Conservation (phyloP, 441 rosid genomes). For the Croton laevigatus region DNA sequence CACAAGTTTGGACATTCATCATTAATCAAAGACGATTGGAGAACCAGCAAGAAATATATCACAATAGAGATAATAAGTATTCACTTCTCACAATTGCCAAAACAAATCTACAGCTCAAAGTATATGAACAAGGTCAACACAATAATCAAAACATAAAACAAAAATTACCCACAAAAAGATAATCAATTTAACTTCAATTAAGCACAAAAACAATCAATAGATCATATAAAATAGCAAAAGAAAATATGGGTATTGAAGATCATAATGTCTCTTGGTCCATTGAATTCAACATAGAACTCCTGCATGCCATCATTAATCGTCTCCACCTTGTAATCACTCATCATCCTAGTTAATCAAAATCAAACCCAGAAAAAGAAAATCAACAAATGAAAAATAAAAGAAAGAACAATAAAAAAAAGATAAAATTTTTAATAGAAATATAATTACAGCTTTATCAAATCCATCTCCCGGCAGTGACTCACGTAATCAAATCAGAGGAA, state of each 20-base stretch:
- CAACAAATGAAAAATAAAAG: background rate
- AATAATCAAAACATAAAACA: conserved; percentile 12
- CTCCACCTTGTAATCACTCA: conserved; percentile 79
- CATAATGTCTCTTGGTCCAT: conserved; percentile 78
- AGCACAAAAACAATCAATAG: background rate
- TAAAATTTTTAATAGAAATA: background rate
- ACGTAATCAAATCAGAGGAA: no score
- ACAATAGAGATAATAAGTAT: background rate
- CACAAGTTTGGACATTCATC: background rate
- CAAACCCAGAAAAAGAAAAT: conserved; percentile 16
- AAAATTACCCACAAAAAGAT: conserved; percentile 24
- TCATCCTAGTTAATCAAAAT: conserved; percentile 50
- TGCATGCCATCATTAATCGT: conserved; percentile 64
- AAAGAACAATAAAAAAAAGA: background rate
- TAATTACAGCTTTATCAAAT: conserved; percentile 68
- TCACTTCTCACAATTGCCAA: background rate
- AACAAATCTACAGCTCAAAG: conserved; percentile 15
- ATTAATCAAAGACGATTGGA: conserved; percentile 9
- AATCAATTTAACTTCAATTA: conserved; percentile 10
- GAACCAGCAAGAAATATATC: conserved; percentile 18
- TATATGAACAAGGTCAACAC: conserved; percentile 16
- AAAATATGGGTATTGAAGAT: conserved; percentile 21
- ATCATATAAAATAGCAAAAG: conserved; percentile 24
- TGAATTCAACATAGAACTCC: conserved; percentile 69
- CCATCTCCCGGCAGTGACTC: conserved; percentile 83